phyloP scores from a whole-genome alignment of 352 stramenopile species.

The Globisporangium orthogonon region DNA sequence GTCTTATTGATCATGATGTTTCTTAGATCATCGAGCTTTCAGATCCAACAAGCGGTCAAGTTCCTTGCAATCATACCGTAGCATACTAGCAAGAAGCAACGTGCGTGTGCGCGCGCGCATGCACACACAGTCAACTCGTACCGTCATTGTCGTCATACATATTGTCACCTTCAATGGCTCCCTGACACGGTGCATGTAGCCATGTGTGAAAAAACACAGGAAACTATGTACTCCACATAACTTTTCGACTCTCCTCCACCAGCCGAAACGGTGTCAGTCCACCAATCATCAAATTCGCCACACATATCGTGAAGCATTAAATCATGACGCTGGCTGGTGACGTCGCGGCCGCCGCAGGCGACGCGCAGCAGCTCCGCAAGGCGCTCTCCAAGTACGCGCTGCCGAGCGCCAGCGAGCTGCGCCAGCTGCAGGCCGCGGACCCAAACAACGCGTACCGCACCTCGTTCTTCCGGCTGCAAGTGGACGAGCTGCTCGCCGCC shows the following conservation, averaged over 20 bases:
- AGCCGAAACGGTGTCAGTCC: not conserved
- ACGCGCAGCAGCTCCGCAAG: constrained; percentile 56
- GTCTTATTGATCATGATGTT: too few species aligned
- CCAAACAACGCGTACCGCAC: constrained; percentile 63
- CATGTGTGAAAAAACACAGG: too few species aligned
- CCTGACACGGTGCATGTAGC: too few species aligned
- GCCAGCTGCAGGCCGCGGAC: constrained; percentile 71
- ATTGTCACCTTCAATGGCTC: too few species aligned
- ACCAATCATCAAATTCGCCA: not conserved
- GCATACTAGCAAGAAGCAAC: too few species aligned
- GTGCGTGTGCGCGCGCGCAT: too few species aligned
- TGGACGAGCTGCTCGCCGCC: constrained; percentile 78
- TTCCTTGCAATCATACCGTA: too few species aligned
- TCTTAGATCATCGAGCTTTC: too few species aligned
- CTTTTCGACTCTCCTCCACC: not conserved
- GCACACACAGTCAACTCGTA: too few species aligned
- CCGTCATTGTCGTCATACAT: too few species aligned
- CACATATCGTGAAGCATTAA: too few species aligned
- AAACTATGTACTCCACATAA: not conserved
- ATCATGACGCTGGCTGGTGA: not conserved
- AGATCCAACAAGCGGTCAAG: too few species aligned
- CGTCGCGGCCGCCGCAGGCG: constrained; percentile 6
- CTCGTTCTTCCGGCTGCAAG: constrained; percentile 84
- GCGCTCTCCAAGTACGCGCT: constrained; percentile 86
- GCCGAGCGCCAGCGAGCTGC: constrained; percentile 78